phyloP scores from a whole-genome alignment of 2,329 filamentous ascomycete species.

The Trichoderma sp. region DNA sequence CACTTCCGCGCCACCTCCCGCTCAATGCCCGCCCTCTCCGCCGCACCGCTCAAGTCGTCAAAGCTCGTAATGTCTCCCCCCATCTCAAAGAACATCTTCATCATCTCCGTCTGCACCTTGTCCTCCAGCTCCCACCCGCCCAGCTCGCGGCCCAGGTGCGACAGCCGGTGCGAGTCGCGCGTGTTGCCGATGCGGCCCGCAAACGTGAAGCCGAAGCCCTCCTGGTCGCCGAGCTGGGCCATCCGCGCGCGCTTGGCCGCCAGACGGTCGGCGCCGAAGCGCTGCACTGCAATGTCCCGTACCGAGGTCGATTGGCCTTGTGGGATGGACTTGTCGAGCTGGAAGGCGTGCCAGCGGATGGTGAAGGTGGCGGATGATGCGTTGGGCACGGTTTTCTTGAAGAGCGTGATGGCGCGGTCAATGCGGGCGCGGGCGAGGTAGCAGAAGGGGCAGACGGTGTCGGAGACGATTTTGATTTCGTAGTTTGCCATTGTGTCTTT shows the following conservation, averaged over 20 bases:
- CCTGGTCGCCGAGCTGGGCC: slow-evolving; percentile 53
- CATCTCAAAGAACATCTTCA: slow-evolving; percentile 63
- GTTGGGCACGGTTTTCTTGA: slow-evolving; percentile 59
- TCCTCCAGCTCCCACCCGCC: slow-evolving; percentile 47
- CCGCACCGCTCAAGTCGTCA: slow-evolving; percentile 51
- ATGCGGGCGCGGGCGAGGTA: slow-evolving; percentile 78
- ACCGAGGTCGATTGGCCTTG: slow-evolving; percentile 44
- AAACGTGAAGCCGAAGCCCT: slow-evolving; percentile 72
- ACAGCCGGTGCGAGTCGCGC: slow-evolving; percentile 72
- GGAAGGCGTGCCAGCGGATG: slow-evolving; percentile 75
- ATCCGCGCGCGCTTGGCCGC: slow-evolving; percentile 57
- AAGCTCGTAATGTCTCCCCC: slow-evolving; percentile 60
- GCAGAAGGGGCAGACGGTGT: slow-evolving; percentile 77
- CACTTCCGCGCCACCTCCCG: slow-evolving; percentile 50
- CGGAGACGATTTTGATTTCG: slow-evolving; percentile 74
- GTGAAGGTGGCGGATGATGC: slow-evolving; percentile 64
- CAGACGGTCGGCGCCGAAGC: slow-evolving; percentile 64
- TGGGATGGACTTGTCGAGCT: slow-evolving; percentile 51
- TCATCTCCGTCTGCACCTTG: slow-evolving; percentile 59
- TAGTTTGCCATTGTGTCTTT: slow-evolving; percentile 62
- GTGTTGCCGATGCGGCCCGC: slow-evolving; percentile 72
- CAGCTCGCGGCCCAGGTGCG: slow-evolving; percentile 62
- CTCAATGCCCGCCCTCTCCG: slow-evolving; percentile 52
- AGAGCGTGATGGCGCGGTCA: slow-evolving; percentile 65
- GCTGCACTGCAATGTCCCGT: slow-evolving; percentile 51